These are phyloP conservation scores for Cordyceps pruinosa DNA, from an alignment of 2,329 filamentous ascomycete species.

Conservation along the genomic window DNA sequence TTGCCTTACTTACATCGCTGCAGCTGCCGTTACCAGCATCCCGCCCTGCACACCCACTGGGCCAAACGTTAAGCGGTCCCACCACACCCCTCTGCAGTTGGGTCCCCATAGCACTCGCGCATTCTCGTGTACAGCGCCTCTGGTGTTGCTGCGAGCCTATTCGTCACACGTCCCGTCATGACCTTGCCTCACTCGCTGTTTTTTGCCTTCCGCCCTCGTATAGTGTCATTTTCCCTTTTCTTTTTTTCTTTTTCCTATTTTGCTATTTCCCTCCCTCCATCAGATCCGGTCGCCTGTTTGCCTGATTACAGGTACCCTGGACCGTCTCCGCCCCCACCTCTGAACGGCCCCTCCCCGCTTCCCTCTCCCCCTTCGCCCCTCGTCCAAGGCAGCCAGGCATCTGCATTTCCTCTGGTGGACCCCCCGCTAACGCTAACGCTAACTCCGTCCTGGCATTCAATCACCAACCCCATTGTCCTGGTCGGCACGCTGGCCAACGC, in stretches of 20 bases:
- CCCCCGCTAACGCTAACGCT: too few species aligned
- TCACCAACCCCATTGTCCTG: too few species aligned
- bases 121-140: neutral
- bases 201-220: neutral
- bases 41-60: neutral
- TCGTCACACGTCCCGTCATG: neutral
- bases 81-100: neutral
- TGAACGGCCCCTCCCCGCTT: neutral
- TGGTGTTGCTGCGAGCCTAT: neutral
- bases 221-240: neutral
- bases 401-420: too few species aligned
- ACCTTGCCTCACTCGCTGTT: neutral
- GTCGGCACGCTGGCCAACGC: neutral
- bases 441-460: too few species aligned
- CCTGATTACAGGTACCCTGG: neutral
- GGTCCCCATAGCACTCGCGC: neutral
- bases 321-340: conserved; percentile 6
- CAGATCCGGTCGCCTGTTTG: neutral
- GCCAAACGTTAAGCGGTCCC: neutral
- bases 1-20: too few species aligned
- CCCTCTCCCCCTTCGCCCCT: neutral
- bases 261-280: neutral
- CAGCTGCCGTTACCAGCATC: neutral
- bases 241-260: neutral
- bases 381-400: too few species aligned